Percentiles rank a stretch among this genome's conserved stretches.
phyloP scores from a whole-genome alignment of 331 rosid genomes.

The Dryas integrifolia region DNA sequence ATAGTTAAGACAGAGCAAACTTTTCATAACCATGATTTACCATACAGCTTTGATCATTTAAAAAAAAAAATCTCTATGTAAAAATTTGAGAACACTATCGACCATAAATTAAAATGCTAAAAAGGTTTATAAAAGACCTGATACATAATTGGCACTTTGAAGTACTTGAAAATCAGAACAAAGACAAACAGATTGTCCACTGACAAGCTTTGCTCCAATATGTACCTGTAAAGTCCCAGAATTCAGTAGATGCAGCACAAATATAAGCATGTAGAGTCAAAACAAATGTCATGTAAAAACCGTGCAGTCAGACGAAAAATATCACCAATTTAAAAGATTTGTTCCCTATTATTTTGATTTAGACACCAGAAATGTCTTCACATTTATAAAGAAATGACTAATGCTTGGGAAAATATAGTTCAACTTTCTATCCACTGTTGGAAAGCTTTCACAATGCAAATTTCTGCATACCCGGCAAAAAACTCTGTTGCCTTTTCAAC shows the following conservation, averaged over 20 bases:
- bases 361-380: neutral
- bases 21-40: constrained; percentile 10
- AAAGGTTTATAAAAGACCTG: constrained; percentile 53
- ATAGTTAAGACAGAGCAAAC: constrained; percentile 30
- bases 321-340: neutral
- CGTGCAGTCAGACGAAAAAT: neutral
- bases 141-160: constrained; percentile 77
- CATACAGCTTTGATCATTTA: neutral
- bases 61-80: constrained; percentile 7
- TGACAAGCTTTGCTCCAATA: constrained; percentile 94
- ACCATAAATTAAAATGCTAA: constrained; percentile 19
- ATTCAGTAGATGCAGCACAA: constrained; percentile 15
- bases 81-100: constrained; percentile 10
- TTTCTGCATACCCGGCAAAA: constrained; percentile 72
- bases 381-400: neutral
- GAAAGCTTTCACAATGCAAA: constrained; percentile 1
- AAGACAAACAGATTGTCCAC: constrained; percentile 92
- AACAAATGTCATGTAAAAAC: constrained; percentile 18
- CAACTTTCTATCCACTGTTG: neutral
- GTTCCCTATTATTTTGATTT: neutral
- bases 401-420: neutral
- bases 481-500: constrained; percentile 72
- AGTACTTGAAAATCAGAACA: constrained; percentile 83
- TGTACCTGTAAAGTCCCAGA: constrained; percentile 50
- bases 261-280: neutral